phyloP scores from a whole-genome alignment of 1,284 basidiomycete species.

The Ganoderma leucocontextum region DNA sequence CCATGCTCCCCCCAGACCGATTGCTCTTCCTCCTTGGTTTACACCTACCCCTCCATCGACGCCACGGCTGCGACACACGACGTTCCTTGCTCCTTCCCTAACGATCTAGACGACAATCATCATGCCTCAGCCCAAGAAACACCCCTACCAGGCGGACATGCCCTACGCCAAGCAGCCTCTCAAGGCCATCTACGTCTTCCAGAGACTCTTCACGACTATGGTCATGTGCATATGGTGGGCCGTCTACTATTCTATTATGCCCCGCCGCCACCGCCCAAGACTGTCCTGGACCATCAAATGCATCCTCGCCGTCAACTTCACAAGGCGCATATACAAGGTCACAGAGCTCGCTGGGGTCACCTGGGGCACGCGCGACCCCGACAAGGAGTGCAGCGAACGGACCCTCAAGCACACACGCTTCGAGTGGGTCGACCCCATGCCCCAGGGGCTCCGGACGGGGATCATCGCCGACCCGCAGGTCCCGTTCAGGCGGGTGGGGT shows the following conservation, averaged over 20 bases:
- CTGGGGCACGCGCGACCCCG: conserved; percentile 56
- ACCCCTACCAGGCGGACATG: conserved; percentile 38
- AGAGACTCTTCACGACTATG: conserved; percentile 55
- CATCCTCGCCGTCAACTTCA: conserved; percentile 59
- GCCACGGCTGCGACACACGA: not conserved
- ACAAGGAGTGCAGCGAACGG: conserved; percentile 39
- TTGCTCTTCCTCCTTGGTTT: not conserved
- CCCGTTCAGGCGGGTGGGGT: conserved; percentile 53
- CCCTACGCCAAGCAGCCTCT: conserved; percentile 55
- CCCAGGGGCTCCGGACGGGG: conserved; percentile 49
- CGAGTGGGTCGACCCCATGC: conserved; percentile 55
- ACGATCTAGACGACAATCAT: not conserved
- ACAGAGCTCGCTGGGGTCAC: conserved; percentile 62
- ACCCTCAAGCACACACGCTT: conserved; percentile 55
- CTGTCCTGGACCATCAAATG: conserved; percentile 57
- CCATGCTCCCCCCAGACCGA: not conserved
- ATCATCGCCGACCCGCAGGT: conserved; percentile 50
- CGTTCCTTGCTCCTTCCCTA: not conserved
- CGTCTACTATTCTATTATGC: conserved; percentile 50
- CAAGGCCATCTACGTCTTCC: conserved; percentile 56
- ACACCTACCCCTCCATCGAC: not conserved
- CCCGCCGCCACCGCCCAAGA: conserved; percentile 52
- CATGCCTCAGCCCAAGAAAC: conserved; percentile 23
- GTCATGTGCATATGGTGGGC: conserved; percentile 54
- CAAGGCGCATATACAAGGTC: conserved; percentile 57